Conservation (phyloP, 148 eudicot genomes). For the Persicaria maculosa region DNA sequence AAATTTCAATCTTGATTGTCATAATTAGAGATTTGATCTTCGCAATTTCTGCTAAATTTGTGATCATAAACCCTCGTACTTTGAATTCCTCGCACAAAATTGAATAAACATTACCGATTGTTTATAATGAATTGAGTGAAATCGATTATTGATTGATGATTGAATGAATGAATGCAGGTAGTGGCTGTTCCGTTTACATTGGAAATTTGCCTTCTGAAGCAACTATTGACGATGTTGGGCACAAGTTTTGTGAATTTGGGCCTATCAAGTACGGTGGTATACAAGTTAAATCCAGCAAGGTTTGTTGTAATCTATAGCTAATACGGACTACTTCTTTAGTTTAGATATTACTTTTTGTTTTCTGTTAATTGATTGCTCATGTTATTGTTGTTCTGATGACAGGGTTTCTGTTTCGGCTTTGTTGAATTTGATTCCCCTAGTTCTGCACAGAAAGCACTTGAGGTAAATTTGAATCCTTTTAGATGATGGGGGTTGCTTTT, state of each 20-base stretch:
- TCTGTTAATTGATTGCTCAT: background rate
- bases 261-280: slow-evolving; percentile 25
- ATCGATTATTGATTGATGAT: no score
- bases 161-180: slow-evolving; percentile 15
- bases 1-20: no score
- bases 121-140: no score
- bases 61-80: no score
- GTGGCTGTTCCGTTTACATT: slow-evolving; percentile 25
- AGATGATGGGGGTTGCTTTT: no score
- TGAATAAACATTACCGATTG: no score
- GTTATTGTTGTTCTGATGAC: background rate
- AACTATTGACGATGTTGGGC: slow-evolving; percentile 20
- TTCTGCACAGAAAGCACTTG: slow-evolving; percentile 42
- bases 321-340: no score
- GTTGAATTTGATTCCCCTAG: slow-evolving; percentile 54
- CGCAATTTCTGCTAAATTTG: no score
- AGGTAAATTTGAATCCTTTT: slow-evolving; percentile 23
- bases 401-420: slow-evolving; percentile 68
- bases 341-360: no score
- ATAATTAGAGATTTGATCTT: no score
- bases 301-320: slow-evolving; percentile 2
- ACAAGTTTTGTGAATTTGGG: slow-evolving; percentile 29
- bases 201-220: slow-evolving; percentile 32
- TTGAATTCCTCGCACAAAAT: no score
- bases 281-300: slow-evolving; percentile 31